These are phyloP conservation scores for Penicillium sp. DNA, from an alignment of 2,329 filamentous ascomycete species.

Conservation along the genomic window DNA sequence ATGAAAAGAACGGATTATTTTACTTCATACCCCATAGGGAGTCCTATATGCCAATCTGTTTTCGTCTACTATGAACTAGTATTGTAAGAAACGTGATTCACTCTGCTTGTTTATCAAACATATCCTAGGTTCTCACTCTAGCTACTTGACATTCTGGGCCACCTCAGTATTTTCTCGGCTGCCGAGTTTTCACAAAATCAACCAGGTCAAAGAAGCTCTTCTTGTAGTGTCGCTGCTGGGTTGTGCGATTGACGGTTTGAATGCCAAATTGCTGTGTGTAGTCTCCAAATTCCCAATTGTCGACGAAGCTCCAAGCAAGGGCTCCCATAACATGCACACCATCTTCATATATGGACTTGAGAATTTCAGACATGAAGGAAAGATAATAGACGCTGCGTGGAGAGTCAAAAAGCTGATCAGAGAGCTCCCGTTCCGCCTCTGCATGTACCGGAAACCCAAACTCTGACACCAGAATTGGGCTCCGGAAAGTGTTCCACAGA, in stretches of 20 bases:
- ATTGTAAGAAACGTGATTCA: not conserved
- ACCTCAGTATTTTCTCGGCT: not conserved
- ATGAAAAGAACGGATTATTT: not conserved
- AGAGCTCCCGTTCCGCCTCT: constrained; percentile 44
- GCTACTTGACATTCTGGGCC: not conserved
- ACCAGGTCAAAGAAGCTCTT: constrained; percentile 59
- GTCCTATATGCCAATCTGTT: not conserved
- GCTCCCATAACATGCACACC: constrained; percentile 55
- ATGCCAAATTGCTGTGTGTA: constrained; percentile 54
- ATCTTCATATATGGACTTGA: constrained; percentile 57
- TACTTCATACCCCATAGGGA: not conserved
- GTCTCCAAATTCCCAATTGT: constrained; percentile 58
- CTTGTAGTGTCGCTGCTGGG: constrained; percentile 52
- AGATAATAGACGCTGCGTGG: constrained; percentile 56
- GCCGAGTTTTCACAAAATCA: constrained; percentile 45
- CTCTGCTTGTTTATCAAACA: not conserved
- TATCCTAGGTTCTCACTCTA: not conserved
- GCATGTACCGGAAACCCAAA: constrained; percentile 57
- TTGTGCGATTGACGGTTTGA: constrained; percentile 55
- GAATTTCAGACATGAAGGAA: constrained; percentile 53
- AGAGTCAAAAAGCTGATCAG: constrained; percentile 54
- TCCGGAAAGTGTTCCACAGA: constrained; percentile 57
- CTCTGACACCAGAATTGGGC: constrained; percentile 50
- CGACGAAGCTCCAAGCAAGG: constrained; percentile 52
- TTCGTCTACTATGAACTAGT: too few relatives aligned